Conservation (phyloP, 805 yeast genomes). For the Myxozyma kluyveri region DNA sequence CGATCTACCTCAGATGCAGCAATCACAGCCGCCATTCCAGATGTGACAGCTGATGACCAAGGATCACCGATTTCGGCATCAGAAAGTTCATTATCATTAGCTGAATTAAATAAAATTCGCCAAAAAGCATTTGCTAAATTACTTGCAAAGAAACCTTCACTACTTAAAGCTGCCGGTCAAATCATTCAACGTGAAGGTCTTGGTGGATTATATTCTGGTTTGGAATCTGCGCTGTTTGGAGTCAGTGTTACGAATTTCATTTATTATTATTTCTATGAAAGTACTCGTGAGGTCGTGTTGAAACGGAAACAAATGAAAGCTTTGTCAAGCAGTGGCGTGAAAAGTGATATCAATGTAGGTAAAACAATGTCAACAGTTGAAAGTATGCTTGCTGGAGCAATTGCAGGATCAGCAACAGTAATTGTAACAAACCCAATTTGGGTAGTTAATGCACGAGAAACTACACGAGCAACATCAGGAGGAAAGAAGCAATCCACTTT, state of each 20-base stretch:
- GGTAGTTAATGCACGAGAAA: slow-evolving; percentile 87
- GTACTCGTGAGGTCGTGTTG: slow-evolving; percentile 42
- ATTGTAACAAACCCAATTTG: slow-evolving; percentile 84
- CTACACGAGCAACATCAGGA: slow-evolving; percentile 54
- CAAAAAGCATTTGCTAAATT: slow-evolving; percentile 1
- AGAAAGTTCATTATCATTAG: neutral
- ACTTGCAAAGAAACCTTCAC: slow-evolving; percentile 25
- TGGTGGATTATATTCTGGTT: slow-evolving; percentile 73
- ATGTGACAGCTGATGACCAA: neutral
- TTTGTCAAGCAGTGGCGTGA: slow-evolving; percentile 31
- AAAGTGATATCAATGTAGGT: slow-evolving; percentile 36
- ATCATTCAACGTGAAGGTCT: slow-evolving; percentile 60
- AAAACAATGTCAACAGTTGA: slow-evolving; percentile 54
- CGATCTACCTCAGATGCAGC: slow-evolving; percentile 11
- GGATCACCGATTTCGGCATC: neutral
- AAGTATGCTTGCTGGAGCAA: slow-evolving; percentile 72
- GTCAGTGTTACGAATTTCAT: slow-evolving; percentile 82
- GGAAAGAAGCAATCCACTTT: slow-evolving; percentile 46
- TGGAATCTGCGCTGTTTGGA: slow-evolving; percentile 84
- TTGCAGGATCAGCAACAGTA: slow-evolving; percentile 85
- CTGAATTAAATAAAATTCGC: slow-evolving; percentile 22
- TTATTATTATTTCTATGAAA: slow-evolving; percentile 87
- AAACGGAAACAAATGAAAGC: slow-evolving; percentile 6
- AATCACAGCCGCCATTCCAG: neutral
- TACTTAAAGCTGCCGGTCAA: slow-evolving; percentile 45